Conservation (phyloP, 2,329 filamentous ascomycete genomes). For the Neopestalotiopsis sp. region DNA sequence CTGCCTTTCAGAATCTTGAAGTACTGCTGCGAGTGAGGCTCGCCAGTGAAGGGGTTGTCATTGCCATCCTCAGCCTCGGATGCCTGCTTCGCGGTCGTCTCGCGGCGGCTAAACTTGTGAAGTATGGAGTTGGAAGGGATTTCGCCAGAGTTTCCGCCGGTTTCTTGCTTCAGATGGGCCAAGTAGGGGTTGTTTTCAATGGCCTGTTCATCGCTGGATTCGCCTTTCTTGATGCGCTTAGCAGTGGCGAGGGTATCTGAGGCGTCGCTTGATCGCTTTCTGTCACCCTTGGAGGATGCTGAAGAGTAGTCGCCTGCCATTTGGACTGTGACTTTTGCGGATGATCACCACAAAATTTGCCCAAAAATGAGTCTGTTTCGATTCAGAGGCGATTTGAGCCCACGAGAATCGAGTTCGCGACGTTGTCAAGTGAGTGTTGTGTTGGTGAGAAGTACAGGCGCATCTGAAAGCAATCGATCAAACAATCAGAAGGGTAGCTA, state of each 20-base stretch:
- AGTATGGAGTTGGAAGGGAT: slow-evolving; percentile 53
- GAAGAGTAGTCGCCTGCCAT: slow-evolving; percentile 23
- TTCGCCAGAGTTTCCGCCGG: slow-evolving; percentile 42
- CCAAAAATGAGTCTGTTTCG: not conserved
- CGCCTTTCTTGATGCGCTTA: slow-evolving; percentile 35
- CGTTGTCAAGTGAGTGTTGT: not conserved
- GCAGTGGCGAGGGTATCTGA: slow-evolving; percentile 24
- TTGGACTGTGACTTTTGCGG: not conserved
- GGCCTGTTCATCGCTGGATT: slow-evolving; percentile 35
- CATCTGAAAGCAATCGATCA: not conserved
- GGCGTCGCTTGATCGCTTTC: slow-evolving; percentile 34
- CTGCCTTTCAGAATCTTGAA: slow-evolving; percentile 86
- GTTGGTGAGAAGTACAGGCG: not conserved
- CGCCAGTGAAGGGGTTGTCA: slow-evolving; percentile 83
- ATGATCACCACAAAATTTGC: not conserved
- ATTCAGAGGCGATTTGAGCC: not conserved
- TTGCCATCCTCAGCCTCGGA: slow-evolving; percentile 78
- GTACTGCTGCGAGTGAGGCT: slow-evolving; percentile 80
- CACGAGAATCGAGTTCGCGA: not conserved
- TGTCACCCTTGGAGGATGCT: slow-evolving; percentile 9
- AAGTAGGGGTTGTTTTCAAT: slow-evolving; percentile 78
- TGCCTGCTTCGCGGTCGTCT: slow-evolving; percentile 80
- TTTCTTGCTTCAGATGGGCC: slow-evolving; percentile 78
- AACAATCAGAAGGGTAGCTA: not conserved
- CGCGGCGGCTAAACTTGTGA: slow-evolving; percentile 73